Conservation (phyloP, 495 filamentous ascomycete species). For the Penicillium lagena region DNA sequence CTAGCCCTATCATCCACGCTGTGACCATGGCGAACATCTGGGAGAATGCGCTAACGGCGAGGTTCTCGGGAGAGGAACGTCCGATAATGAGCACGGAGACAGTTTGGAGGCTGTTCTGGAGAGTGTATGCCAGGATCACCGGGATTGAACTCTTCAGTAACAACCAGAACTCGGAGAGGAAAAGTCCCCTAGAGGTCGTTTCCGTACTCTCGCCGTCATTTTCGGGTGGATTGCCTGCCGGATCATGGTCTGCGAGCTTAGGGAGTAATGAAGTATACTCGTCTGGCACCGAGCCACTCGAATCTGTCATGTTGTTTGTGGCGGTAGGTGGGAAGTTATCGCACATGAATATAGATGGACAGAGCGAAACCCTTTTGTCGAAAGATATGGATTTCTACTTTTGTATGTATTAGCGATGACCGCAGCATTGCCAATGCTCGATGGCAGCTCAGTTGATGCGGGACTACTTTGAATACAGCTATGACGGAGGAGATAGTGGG, state of each 20-base stretch:
- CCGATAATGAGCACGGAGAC: conserved; percentile 80
- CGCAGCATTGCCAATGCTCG: too few relatives aligned
- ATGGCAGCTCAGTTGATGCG: too few relatives aligned
- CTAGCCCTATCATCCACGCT: conserved; percentile 83
- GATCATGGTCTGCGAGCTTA: conserved; percentile 20
- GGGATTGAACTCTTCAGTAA: conserved; percentile 66
- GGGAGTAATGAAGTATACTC: conserved; percentile 46
- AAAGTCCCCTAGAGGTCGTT: conserved; percentile 7
- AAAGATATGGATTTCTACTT: too few relatives aligned
- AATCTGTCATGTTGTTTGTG: too few relatives aligned
- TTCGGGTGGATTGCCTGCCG: conserved; percentile 2
- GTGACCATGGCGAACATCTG: conserved; percentile 95
- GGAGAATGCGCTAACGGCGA: conserved; percentile 80
- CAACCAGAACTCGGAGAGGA: conserved; percentile 60
- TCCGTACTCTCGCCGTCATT: conserved; percentile 1
- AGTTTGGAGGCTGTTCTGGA: conserved; percentile 87
- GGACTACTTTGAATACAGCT: too few relatives aligned
- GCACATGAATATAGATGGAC: too few relatives aligned
- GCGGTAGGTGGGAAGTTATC: too few relatives aligned
- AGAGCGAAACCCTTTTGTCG: too few relatives aligned
- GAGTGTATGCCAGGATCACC: conserved; percentile 81
- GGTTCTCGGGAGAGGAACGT: conserved; percentile 69
- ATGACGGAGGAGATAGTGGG: too few relatives aligned
- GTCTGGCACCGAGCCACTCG: conserved; percentile 5
- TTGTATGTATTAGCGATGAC: too few relatives aligned